Percentiles rank a stretch among this genome's conserved stretches.
Conservation (phyloP, 768 basidiomycete species). For the Mycena maculata region DNA sequence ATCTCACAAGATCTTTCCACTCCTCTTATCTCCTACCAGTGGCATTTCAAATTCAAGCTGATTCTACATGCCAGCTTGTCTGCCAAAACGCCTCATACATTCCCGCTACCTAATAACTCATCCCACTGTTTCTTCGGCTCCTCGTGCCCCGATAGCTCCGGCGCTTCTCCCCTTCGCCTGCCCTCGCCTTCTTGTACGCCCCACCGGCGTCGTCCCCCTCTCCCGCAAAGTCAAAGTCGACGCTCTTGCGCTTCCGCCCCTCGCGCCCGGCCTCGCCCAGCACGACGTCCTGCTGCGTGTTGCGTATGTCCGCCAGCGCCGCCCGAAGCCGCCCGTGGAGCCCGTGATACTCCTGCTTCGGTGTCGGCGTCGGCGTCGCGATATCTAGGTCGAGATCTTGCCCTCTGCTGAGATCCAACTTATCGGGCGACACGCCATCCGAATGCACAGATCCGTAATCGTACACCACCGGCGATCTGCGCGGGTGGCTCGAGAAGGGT, state of each 20-base stretch:
- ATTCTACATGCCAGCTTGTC: no score
- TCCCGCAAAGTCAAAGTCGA: no score
- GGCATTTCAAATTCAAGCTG: no score
- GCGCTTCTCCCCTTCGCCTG: neutral
- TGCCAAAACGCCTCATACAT: no score
- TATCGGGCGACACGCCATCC: constrained; percentile 14
- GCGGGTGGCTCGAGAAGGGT: constrained; percentile 11
- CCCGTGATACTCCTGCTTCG: neutral
- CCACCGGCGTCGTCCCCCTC: constrained; percentile 8
- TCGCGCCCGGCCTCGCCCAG: constrained; percentile 2
- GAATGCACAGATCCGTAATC: neutral
- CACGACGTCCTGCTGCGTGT: constrained; percentile 4
- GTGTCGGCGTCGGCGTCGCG: neutral
- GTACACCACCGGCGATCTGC: neutral
- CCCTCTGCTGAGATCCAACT: constrained; percentile 1
- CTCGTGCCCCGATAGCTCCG: neutral
- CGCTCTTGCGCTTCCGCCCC: constrained; percentile 18
- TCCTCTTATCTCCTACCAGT: no score
- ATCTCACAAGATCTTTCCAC: no score
- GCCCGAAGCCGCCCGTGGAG: neutral
- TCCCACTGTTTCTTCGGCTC: neutral
- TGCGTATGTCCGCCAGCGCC: constrained; percentile 13
- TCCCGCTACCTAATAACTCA: neutral
- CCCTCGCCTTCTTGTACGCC: constrained; percentile 14
- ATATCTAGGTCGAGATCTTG: neutral